phyloP scores from a whole-genome alignment of 495 filamentous ascomycete species.

The Recurvomyces mirabilis region DNA sequence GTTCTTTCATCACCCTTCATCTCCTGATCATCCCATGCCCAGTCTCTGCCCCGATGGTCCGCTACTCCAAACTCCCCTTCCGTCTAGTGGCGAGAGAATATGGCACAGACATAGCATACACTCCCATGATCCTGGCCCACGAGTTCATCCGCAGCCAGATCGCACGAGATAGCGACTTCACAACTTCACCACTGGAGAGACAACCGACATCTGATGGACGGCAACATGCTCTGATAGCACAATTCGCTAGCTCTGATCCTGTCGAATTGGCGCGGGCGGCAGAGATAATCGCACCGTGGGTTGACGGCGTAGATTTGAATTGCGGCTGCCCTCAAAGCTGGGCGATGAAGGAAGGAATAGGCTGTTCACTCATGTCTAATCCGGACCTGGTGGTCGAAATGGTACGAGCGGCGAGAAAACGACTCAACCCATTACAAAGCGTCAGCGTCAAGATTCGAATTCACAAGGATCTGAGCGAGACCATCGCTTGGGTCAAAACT shows the following conservation, averaged over 20 bases:
- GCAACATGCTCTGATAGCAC: constrained; percentile 43
- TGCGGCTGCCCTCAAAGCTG: constrained; percentile 61
- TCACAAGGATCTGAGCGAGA: constrained; percentile 44
- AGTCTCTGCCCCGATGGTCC: constrained; percentile 57
- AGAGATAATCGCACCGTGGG: constrained; percentile 46
- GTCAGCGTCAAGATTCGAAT: constrained; percentile 59
- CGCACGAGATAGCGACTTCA: constrained; percentile 45
- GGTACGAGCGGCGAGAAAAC: constrained; percentile 39
- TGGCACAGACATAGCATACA: constrained; percentile 53
- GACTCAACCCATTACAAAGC: constrained; percentile 23
- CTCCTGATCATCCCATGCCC: not conserved
- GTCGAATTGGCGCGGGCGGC: constrained; percentile 49
- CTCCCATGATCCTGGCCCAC: constrained; percentile 61
- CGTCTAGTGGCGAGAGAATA: constrained; percentile 48
- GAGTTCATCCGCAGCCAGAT: constrained; percentile 51
- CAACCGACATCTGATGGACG: constrained; percentile 24
- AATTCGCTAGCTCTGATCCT: constrained; percentile 48
- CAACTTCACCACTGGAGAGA: constrained; percentile 10
- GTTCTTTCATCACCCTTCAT: not conserved
- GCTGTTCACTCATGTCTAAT: constrained; percentile 51
- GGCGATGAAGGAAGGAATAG: constrained; percentile 51
- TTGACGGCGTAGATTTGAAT: constrained; percentile 54
- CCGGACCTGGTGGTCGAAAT: constrained; percentile 49
- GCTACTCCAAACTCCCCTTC: constrained; percentile 48
- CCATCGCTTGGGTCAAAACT: constrained; percentile 23